Evolutionary conservation across 805 yeast species (phyloP).

Genomic region (Vanderwaltozyma polyspora): DNA sequence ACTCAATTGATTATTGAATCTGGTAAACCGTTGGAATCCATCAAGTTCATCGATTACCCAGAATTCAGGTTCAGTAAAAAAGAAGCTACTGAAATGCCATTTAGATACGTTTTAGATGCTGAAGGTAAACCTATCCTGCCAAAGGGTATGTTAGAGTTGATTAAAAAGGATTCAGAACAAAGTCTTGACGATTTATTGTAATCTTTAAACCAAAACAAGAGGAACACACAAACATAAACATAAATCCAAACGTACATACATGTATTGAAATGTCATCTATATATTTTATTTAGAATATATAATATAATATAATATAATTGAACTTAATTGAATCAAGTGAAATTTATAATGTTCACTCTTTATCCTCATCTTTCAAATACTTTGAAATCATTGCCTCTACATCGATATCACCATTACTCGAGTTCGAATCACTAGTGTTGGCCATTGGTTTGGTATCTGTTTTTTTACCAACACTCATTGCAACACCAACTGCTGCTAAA

Average conservation of each 20-base stretch:
- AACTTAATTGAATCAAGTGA: too few relatives aligned
- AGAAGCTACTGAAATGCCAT: constrained; percentile 97
- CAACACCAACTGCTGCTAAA: constrained; percentile 6
- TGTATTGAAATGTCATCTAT: too few relatives aligned
- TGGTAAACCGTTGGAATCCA: constrained; percentile 49
- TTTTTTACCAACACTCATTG: background rate
- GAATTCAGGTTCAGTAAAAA: constrained; percentile 78
- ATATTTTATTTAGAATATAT: too few relatives aligned
- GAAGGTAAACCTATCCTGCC: constrained; percentile 75
- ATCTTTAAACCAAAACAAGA: background rate
- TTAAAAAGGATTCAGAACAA: constrained; percentile 77
- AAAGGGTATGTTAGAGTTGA: constrained; percentile 79
- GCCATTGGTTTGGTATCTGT: background rate
- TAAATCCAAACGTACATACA: background rate
- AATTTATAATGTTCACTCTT: too few relatives aligned
- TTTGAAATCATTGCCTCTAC: constrained; percentile 20
- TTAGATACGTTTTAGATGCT: constrained; percentile 65
- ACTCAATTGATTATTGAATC: constrained; percentile 69
- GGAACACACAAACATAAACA: background rate
- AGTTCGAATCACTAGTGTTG: background rate
- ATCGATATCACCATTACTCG: constrained; percentile 15
- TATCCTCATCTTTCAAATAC: constrained; percentile 17
- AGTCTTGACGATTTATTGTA: constrained; percentile 53
- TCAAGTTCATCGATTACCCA: constrained; percentile 84
- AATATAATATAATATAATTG: too few relatives aligned